These are phyloP conservation scores for Calonectria ilicicola DNA, from an alignment of 2,329 filamentous ascomycete genomes.

Conservation along the genomic window DNA sequence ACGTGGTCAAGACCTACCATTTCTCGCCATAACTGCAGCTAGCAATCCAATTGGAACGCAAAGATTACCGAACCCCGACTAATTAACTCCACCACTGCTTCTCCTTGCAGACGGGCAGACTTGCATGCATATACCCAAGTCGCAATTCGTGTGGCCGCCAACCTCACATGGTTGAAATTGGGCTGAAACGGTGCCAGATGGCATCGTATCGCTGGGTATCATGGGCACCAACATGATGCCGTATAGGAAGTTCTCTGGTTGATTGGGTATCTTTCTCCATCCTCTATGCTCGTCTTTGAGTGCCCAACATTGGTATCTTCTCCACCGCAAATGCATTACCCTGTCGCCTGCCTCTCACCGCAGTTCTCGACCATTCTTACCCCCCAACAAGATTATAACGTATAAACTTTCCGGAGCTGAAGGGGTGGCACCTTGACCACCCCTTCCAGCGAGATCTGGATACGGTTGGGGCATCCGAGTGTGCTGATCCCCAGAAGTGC, in stretches of 20 bases:
- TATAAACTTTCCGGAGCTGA: slow-evolving; percentile 27
- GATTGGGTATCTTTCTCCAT: slow-evolving; percentile 42
- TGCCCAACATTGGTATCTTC: slow-evolving; percentile 27
- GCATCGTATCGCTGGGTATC: slow-evolving; percentile 58
- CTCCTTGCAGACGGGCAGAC: slow-evolving; percentile 34
- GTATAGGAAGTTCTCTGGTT: slow-evolving; percentile 32
- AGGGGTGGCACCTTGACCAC: slow-evolving; percentile 10
- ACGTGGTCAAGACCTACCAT: slow-evolving; percentile 26
- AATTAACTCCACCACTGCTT: slow-evolving; percentile 37
- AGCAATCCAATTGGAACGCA: slow-evolving; percentile 40
- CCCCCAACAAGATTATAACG: slow-evolving; percentile 26
- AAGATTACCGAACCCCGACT: slow-evolving; percentile 35
- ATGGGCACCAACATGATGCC: slow-evolving; percentile 37
- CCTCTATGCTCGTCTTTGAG: slow-evolving; percentile 37
- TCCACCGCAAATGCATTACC: slow-evolving; percentile 32
- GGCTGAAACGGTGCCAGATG: slow-evolving; percentile 57
- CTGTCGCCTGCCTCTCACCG: slow-evolving; percentile 35
- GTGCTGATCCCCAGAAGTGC: slow-evolving; percentile 18
- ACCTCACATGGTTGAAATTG: slow-evolving; percentile 36
- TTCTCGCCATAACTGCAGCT: slow-evolving; percentile 32
- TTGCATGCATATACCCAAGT: slow-evolving; percentile 36
- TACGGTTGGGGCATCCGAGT: neutral
- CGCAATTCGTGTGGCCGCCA: slow-evolving; percentile 37
- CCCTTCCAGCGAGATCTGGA: slow-evolving; percentile 1
- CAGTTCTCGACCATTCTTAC: slow-evolving; percentile 22